Evolutionary conservation across 768 basidiomycete species (phyloP).

Genomic region (Russula abietina): DNA sequence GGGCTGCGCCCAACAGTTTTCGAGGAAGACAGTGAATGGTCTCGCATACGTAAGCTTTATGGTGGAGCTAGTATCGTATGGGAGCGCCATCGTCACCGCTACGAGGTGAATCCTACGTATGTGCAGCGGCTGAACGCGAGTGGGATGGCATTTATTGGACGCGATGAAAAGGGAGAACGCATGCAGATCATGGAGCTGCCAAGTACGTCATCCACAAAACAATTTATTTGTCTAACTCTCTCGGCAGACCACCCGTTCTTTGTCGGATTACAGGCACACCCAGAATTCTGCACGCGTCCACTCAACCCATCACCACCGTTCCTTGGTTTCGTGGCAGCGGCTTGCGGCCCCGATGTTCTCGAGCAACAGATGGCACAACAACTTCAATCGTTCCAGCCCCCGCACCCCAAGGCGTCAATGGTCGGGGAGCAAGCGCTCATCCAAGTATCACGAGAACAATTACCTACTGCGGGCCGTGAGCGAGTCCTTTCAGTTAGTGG

Average conservation of each 20-base stretch:
- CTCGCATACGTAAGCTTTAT: constrained; percentile 71
- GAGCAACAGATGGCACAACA: constrained; percentile 71
- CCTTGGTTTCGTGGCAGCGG: constrained; percentile 89
- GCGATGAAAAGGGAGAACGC: constrained; percentile 91
- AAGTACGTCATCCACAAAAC: constrained; percentile 42
- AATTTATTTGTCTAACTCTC: not conserved
- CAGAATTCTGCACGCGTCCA: constrained; percentile 97
- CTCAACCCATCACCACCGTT: constrained; percentile 96
- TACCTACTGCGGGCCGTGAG: constrained; percentile 14
- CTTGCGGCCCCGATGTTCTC: constrained; percentile 50
- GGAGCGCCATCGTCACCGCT: constrained; percentile 95
- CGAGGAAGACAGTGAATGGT: constrained; percentile 66
- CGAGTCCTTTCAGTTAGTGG: constrained; percentile 12
- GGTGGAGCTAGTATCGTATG: constrained; percentile 77
- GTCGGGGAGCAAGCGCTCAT: constrained; percentile 57
- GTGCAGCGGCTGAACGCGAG: constrained; percentile 64
- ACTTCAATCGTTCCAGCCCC: constrained; percentile 53
- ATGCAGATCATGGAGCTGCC: constrained; percentile 94
- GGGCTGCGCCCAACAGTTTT: constrained; percentile 96
- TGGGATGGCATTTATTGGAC: constrained; percentile 77
- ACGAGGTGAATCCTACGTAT: constrained; percentile 91
- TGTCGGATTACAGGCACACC: constrained; percentile 91
- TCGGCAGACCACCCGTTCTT: constrained; percentile 85
- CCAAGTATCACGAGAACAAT: constrained; percentile 28
- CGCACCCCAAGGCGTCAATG: constrained; percentile 73